Evolutionary conservation across 1,284 basidiomycete genomes (phyloP).

Genomic region (Cutaneotrichosporon sp.): DNA sequence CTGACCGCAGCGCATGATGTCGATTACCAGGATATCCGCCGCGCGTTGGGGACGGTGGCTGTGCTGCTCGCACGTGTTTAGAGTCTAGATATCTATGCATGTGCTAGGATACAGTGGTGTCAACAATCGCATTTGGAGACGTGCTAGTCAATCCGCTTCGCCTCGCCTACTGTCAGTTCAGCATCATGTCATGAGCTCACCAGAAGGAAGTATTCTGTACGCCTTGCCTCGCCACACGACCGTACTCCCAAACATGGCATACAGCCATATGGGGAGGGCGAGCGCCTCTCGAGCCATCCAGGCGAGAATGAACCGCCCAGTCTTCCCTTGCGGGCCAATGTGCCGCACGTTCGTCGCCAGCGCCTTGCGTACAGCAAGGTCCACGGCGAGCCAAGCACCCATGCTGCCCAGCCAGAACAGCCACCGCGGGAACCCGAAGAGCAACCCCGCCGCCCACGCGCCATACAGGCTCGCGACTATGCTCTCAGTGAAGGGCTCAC

Average conservation of each 20-base stretch:
- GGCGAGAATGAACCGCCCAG: constrained; percentile 59
- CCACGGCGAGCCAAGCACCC: constrained; percentile 54
- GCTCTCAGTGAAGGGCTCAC: constrained; percentile 86
- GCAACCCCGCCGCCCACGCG: constrained; percentile 55
- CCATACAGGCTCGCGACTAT: constrained; percentile 65
- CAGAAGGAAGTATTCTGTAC: constrained; percentile 42
- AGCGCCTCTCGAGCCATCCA: constrained; percentile 73
- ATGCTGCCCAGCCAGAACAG: constrained; percentile 66
- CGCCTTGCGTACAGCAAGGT: constrained; percentile 39
- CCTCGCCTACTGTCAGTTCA: constrained; percentile 9
- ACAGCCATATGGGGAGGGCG: constrained; percentile 76
- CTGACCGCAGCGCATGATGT: constrained; percentile 77
- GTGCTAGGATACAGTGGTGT: neutral
- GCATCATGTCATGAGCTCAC: constrained; percentile 5
- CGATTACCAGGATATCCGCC: constrained; percentile 86
- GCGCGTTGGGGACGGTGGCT: constrained; percentile 76
- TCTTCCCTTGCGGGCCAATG: constrained; percentile 59
- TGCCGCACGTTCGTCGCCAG: constrained; percentile 58
- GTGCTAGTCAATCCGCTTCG: neutral
- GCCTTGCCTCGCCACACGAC: constrained; percentile 73
- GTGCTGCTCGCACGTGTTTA: constrained; percentile 51
- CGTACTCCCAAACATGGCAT: constrained; percentile 70
- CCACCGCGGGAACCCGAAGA: constrained; percentile 59
- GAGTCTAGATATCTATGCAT: neutral
- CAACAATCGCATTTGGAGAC: too few species aligned